A percentile compares a stretch with the other conserved stretches of the same genome.
Conservation (phyloP, 768 basidiomycete species). For the Agaricus blazei region DNA sequence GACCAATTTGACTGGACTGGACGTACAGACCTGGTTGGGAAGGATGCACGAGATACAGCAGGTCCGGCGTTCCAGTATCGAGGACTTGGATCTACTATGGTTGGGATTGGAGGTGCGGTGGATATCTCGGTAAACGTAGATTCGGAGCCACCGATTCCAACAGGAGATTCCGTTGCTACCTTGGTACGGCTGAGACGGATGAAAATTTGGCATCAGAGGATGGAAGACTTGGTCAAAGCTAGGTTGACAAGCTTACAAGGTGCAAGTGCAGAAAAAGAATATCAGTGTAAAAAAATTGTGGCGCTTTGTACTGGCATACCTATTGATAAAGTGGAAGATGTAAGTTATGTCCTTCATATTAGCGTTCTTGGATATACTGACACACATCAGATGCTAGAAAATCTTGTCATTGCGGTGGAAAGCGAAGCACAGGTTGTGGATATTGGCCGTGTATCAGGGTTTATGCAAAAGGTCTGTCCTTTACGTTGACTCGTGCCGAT, state of each 20-base stretch:
- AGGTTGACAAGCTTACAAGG: conserved; percentile 70
- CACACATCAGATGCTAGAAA: conserved; percentile 66
- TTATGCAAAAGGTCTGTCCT: conserved; percentile 75
- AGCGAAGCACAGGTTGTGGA: conserved; percentile 82
- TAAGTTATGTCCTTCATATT: conserved; percentile 34
- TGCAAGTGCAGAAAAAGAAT: conserved; percentile 82
- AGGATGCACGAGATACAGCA: conserved; percentile 33
- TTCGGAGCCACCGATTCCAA: conserved; percentile 68
- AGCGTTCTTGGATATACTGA: conserved; percentile 13
- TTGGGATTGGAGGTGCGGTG: conserved; percentile 57
- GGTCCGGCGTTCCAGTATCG: conserved; percentile 71
- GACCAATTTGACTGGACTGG: conserved; percentile 90
- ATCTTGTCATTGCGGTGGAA: conserved; percentile 81
- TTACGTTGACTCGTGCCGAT: background rate
- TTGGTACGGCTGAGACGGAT: conserved; percentile 72
- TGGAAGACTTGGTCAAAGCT: conserved; percentile 68
- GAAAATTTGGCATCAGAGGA: conserved; percentile 77
- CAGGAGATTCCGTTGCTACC: conserved; percentile 46
- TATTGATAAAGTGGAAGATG: conserved; percentile 85
- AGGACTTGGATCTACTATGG: conserved; percentile 61
- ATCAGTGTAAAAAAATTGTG: conserved; percentile 89
- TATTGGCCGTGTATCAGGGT: conserved; percentile 80
- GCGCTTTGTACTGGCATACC: conserved; percentile 84
- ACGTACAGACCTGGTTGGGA: conserved; percentile 42
- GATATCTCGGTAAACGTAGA: conserved; percentile 64